Percentiles rank a stretch among this genome's conserved stretches.
phyloP scores from a whole-genome alignment of 768 basidiomycete species.

The Lactarius trivialis region DNA sequence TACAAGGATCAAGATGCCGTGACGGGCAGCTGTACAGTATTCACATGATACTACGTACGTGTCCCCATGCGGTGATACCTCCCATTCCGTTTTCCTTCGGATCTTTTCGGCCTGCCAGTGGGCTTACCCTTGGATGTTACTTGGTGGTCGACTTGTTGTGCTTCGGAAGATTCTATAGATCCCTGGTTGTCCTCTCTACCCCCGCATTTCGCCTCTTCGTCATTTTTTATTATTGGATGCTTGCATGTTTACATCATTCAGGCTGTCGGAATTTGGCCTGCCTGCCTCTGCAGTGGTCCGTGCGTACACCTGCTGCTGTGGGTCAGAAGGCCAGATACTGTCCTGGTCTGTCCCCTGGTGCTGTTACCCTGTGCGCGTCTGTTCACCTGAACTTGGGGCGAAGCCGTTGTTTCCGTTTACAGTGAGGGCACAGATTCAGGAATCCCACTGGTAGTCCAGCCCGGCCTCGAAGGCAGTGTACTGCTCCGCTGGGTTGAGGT shows the following conservation, averaged over 20 bases:
- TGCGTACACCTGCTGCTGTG: not conserved
- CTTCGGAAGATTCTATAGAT: not conserved
- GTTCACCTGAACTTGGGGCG: no score
- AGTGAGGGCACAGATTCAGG: not conserved
- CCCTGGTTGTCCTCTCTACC: not conserved
- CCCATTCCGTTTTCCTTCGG: not conserved
- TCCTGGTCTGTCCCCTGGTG: no score
- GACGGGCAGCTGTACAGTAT: no score
- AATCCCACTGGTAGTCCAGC: not conserved
- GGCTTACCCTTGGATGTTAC: not conserved
- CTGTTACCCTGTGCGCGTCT: no score
- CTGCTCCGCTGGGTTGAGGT: no score
- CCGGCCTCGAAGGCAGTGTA: no score
- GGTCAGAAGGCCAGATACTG: not conserved
- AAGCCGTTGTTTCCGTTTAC: not conserved
- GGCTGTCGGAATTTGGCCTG: no score
- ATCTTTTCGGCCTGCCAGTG: no score
- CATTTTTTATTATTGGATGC: not conserved
- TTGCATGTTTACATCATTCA: not conserved
- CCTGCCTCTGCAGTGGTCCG: no score
- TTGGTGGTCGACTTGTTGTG: not conserved
- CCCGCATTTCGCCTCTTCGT: not conserved
- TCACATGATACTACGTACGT: no score
- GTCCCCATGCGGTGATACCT: no score
- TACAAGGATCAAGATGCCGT: no score